Base-by-base conservation (phyloP, 139 green algal species). In the Micromonas pusilla region DNA sequence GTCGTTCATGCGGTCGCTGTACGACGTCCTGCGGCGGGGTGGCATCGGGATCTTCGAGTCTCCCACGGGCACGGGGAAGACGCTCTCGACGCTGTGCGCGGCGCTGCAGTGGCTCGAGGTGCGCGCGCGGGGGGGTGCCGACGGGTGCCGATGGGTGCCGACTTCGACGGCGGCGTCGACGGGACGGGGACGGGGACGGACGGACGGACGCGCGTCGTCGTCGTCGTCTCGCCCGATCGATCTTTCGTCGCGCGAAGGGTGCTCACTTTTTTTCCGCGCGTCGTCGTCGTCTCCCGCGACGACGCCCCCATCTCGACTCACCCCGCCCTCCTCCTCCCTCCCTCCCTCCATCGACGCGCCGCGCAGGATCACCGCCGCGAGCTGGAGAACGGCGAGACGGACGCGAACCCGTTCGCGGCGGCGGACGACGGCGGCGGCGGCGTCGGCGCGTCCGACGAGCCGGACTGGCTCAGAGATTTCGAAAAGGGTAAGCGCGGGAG, bases 11-110 rank as follows among this genome's bases (percentile, higher is more conserved):
- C 53, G 54, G 0, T 75, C 65, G 25, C 80, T 97, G 2, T 96
- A 96, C 72, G 25, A 62, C 0, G 62, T 79, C 0, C 71, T 97
- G n/a, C 1, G 52, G 52, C 62, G 91, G 3, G 9, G 80, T 0
- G 86, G 89, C 3, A 82, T 97, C 1, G 93, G 87, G 6, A 66
- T 97, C 13, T 92, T 97, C 77, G 94, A 98, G 70, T 94, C 87
- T 64, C 94, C 94, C 2, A 98, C 94, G 83, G 93, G 91, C 90
- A 66, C 3, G 39, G 65, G 70, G 33, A 36, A 74, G 31, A 70
- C 28, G 16, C 1, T 66, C 52, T 45, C 25, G 23, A 32, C 80
- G 33, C 65, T 81, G 3, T 30, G 36, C 45, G 21, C 13, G 0
- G 63, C 45, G 19, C 32, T 72, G 62, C 19, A 1, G 23, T 66